Evolutionary conservation across 192 early-diverging fungal genomes (phyloP), one percentile per base, ranked within the genome.

Genomic region (Umbelopsis vinacea): DNA sequence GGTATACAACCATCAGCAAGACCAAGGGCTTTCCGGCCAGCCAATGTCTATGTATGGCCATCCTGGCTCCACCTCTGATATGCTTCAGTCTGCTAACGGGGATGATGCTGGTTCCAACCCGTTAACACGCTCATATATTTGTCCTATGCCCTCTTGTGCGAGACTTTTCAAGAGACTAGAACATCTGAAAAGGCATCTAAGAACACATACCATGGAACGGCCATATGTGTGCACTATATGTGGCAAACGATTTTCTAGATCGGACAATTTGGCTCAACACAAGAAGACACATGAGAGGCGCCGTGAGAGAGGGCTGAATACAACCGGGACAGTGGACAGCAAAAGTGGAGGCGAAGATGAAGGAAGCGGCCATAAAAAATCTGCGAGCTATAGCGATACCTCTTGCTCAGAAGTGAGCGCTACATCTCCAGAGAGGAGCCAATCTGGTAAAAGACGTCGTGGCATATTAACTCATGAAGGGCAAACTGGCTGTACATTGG

Each of bases 201-300:
- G 87, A 48, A 88, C 87, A 9, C 87, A 88, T 68, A 88, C 87
- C 3, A 76, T 86, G 68, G 87, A 88, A 70, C 73, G 85, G 22
- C 87, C 87, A 52, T 88, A 88, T 74, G 75, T 79, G 6, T 88
- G 87, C 68, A 70, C 40, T 19, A 70, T 82, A 17, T 88, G 87
- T 67, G 79, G 82, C 14, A 88, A 88, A 63, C 75, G 81, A 10
- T 88, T 88, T 67, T 88, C 87, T 15, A 68, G 87, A 54, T 82
- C 82, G 6, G 87, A 88, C 52, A 88, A 88, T 53, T 71, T 88
- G 48, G 82, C 87, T 37, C 85, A 86, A 38, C 87, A 88, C 78
- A 78, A 81, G 66, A 88, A 86, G 60, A 88, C 87, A 1, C 87
- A 88, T 46, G 84, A 85, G 69, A 35, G 72, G 19, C 15, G 79